Conservation (phyloP, 176 grass and related monocot genomes). For the bread wheat (Triticum aestivum) region IWGSC_CS_RefSeq_v2.1 NC_057805.1:350610553-350611052, state of each 20-base stretch:
- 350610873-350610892: conserved; percentile 76
- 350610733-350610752: neutral
- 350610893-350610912: conserved; percentile 98
- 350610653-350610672: conserved; percentile 17
- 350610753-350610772: neutral
- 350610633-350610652: neutral
- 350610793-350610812: neutral
- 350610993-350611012: too few species aligned
- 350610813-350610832: too few species aligned
- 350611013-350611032: neutral
- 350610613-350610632: neutral
- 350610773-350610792: neutral
- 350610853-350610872: neutral
- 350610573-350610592: conserved; percentile 1
- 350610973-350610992: conserved; percentile 60
- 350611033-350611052: neutral
- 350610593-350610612: conserved; percentile 17
- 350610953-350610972: conserved; percentile 89
- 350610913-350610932: conserved; percentile 99
- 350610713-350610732: neutral
- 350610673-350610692: neutral
- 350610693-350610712: neutral
- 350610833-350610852: neutral
- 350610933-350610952: conserved; percentile 99
- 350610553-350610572: neutral